Conservation (phyloP, 2,329 filamentous ascomycete genomes). For the Thyridium curvatum region DNA sequence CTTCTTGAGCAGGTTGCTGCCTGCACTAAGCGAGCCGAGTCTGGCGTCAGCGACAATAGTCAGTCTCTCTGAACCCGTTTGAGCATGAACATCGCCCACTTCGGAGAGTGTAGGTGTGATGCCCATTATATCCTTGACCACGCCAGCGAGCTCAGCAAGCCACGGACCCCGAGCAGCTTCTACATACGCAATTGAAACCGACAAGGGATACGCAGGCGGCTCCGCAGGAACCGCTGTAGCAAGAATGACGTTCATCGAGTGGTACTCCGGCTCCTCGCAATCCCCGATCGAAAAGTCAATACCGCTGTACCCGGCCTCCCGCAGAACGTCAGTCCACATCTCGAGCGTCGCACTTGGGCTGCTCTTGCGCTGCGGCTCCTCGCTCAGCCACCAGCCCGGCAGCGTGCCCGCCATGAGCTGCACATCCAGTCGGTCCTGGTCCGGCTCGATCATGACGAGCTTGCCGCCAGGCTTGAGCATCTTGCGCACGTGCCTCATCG, state of each 20-base stretch:
- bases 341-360: background rate
- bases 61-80: too few species aligned
- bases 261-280: constrained; percentile 13
- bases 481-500: constrained; percentile 11
- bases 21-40: too few species aligned
- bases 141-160: background rate
- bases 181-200: too few species aligned
- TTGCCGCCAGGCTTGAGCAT: constrained; percentile 27
- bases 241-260: constrained; percentile 13
- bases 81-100: too few species aligned
- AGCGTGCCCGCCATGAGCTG: constrained; percentile 1
- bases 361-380: constrained; percentile 1
- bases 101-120: too few species aligned
- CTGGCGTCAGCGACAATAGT: too few species aligned
- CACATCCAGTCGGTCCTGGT: constrained; percentile 2
- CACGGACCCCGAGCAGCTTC: background rate
- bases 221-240: too few species aligned
- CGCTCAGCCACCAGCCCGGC: constrained; percentile 21
- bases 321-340: constrained; percentile 15
- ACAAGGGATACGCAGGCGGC: too few species aligned
- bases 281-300: constrained; percentile 15
- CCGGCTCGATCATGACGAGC: constrained; percentile 14
- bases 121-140: too few species aligned
- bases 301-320: constrained; percentile 12
- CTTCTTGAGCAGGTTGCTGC: too few species aligned